Conservation (phyloP, 345 rosid species). For the Acer campestre region DNA sequence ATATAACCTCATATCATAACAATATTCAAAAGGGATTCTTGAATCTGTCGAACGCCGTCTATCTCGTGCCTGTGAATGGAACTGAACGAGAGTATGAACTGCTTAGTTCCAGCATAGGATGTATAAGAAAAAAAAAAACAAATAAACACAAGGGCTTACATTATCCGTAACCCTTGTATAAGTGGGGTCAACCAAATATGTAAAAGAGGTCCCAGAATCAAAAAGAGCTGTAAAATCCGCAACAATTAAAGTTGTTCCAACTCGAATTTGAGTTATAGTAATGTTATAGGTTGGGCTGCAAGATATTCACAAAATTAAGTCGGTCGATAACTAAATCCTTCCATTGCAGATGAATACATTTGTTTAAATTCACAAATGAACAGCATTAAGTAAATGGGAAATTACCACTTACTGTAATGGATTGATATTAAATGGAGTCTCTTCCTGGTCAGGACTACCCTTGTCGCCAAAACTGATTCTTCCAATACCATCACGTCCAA, state of each 20-base stretch:
- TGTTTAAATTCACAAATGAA: constrained; percentile 12
- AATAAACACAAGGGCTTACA: constrained; percentile 42
- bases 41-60: constrained; percentile 57
- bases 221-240: constrained; percentile 69
- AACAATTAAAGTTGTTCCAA: constrained; percentile 56
- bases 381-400: constrained; percentile 33
- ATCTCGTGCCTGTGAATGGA: constrained; percentile 71
- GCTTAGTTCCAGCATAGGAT: not conserved
- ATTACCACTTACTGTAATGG: constrained; percentile 81
- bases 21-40: constrained; percentile 79
- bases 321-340: constrained; percentile 5
- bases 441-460: constrained; percentile 83
- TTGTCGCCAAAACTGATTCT: constrained; percentile 89
- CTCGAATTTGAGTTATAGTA: constrained; percentile 60
- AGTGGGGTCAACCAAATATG: constrained; percentile 65
- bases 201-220: constrained; percentile 88
- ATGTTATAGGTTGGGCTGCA: constrained; percentile 79
- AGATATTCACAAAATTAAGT: constrained; percentile 17
- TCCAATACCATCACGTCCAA: constrained; percentile 79
- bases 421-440: constrained; percentile 74
- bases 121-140: not conserved
- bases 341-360: not conserved
- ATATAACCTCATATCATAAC: constrained; percentile 75
- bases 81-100: constrained; percentile 45
- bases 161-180: constrained; percentile 57